Evolutionary conservation across 2,329 filamentous ascomycete species (phyloP).

Genomic region (Paecilomyces dactylethromorphus): DNA sequence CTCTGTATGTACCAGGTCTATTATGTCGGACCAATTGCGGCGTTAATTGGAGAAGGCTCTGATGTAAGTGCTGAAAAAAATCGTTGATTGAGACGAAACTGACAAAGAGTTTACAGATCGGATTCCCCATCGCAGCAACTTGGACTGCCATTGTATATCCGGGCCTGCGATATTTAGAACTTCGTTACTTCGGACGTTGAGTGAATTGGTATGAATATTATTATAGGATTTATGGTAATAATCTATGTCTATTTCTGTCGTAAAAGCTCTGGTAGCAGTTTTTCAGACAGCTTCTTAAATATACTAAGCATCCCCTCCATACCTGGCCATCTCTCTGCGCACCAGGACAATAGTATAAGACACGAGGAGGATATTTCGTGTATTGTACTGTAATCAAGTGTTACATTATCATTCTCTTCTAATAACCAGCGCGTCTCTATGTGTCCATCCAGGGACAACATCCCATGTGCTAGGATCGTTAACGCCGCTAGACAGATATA

Average conservation of each 20-base stretch:
- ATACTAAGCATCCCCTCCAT: conserved; percentile 19
- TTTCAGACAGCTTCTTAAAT: conserved; percentile 17
- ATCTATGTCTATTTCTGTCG: neutral
- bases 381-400: conserved; percentile 16
- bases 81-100: neutral
- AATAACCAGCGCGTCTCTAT: neutral
- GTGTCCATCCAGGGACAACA: conserved; percentile 21
- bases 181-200: neutral
- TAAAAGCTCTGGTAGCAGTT: neutral
- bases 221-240: neutral
- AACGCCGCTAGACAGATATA: conserved; percentile 25
- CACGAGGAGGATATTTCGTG: conserved; percentile 17
- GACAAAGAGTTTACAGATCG: neutral
- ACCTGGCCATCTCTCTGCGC: conserved; percentile 16
- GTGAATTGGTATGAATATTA: neutral
- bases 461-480: conserved; percentile 21
- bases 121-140: neutral
- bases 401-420: neutral
- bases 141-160: neutral
- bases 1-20: conserved; percentile 25
- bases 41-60: conserved; percentile 13
- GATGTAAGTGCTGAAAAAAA: neutral
- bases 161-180: neutral
- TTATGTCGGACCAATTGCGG: conserved; percentile 25
- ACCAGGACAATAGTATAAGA: conserved; percentile 14